Base-by-base conservation (phyloP, 2,329 filamentous ascomycete genomes). In the Aspergillus terreus region DNA sequence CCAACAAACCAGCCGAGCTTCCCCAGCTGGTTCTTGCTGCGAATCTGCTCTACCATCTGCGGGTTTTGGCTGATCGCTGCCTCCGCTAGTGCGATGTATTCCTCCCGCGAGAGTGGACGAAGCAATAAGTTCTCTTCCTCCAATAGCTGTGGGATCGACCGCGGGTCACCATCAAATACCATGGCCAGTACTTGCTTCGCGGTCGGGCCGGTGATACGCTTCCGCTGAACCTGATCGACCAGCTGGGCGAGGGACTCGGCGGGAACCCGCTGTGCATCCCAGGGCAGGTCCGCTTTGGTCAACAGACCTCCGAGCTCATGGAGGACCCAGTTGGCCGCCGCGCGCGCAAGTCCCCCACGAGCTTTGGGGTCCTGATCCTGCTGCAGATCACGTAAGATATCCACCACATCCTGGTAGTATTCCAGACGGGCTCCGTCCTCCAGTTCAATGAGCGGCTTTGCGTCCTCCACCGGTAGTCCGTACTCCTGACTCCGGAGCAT, bases 401-500 rank as follows among this genome's bases (percentile, higher is more conserved):
- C 69, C 27, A 77, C 69, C 6, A 76, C 70, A 41, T 76, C 69
- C 51, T 76, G 67, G 64, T 91, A 95, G 69, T 92, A 96, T 59
- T 96, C 86, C 4, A 94, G 74, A 40, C 92, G 82, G 6, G 84
- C 84, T 6, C 92, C 92, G 49, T 87, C 82, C 56, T 97, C 88
- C 1, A 95, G 76, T 6, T 82, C 80, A 44, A 92, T 79, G 32
- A 99, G 76, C 0, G 91, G 88, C 58, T 88, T 81, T 1, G 92
- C 92, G 63, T 99, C 94, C 66, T 94, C 94, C 6, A 83, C 68
- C 0, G 85, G 87, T 11, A 99, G 75, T 0, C 83, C 83, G 61
- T 89, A 91, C n/a, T 67, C 65, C 5, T 69, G 56, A 2, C 78
- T 70, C 1, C 84, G 78, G 2, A 95, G 76, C 33, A 81, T 76